phyloP scores from a whole-genome alignment of 306 rosid genomes.

The Dicorynia guianensis region DNA sequence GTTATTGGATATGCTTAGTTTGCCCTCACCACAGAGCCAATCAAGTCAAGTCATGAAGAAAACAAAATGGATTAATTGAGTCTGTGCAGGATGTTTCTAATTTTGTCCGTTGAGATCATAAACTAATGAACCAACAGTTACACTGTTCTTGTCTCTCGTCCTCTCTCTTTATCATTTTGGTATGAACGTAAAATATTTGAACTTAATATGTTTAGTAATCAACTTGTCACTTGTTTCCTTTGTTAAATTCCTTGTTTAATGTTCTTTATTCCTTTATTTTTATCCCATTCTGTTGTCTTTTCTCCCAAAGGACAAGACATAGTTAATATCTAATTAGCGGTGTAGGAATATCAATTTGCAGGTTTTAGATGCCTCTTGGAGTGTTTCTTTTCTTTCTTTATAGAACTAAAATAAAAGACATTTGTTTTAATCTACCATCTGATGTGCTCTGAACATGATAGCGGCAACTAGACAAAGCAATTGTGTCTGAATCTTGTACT shows the following conservation, averaged over 20 bases:
- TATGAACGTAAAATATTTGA: not conserved
- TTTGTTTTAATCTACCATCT: conserved; percentile 10
- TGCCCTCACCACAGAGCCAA: conserved; percentile 13
- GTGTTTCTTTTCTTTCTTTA: conserved; percentile 17
- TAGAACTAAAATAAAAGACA: not conserved
- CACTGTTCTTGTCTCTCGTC: not conserved
- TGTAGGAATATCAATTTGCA: conserved; percentile 27
- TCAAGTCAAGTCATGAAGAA: conserved; percentile 5
- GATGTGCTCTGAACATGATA: conserved; percentile 21
- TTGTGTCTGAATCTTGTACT: conserved; percentile 25
- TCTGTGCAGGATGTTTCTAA: not conserved
- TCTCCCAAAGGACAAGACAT: conserved; percentile 6
- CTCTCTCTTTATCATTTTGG: not conserved
- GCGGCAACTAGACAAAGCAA: not conserved
- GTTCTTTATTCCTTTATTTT: not conserved
- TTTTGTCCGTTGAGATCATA: not conserved
- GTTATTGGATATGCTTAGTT: conserved; percentile 16
- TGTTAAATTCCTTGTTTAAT: not conserved
- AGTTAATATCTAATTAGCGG: too few relatives aligned
- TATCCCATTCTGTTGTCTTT: not conserved
- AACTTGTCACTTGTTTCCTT: not conserved
- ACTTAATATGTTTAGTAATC: conserved; percentile 23
- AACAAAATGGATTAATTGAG: conserved; percentile 1
- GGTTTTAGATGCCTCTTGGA: conserved; percentile 38
- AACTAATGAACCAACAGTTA: not conserved